These are phyloP conservation scores for Russula earlei DNA, from an alignment of 768 basidiomycete species.

Conservation along the genomic window DNA sequence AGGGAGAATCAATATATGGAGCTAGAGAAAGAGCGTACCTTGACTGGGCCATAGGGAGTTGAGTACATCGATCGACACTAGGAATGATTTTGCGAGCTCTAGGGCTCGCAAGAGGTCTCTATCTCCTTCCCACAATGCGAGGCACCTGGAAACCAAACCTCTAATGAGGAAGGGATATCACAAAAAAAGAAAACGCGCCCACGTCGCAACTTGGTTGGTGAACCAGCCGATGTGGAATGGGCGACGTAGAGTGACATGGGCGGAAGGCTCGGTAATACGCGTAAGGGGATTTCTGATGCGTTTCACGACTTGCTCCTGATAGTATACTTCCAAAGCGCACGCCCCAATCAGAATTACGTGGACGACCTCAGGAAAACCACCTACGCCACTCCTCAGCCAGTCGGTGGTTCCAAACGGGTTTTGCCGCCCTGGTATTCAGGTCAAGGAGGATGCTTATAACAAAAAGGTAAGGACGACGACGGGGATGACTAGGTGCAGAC, in stretches of 20 bases:
- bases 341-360: background rate
- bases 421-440: constrained; percentile 32
- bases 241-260: constrained; percentile 50
- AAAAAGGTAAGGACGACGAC: background rate
- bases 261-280: constrained; percentile 36
- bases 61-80: constrained; percentile 55
- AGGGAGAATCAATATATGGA: background rate
- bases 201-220: constrained; percentile 56
- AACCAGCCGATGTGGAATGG: constrained; percentile 29
- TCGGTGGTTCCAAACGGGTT: constrained; percentile 55
- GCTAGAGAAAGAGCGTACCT: background rate
- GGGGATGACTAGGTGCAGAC: background rate
- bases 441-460: constrained; percentile 40
- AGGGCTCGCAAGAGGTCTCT: constrained; percentile 46
- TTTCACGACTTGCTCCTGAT: constrained; percentile 58
- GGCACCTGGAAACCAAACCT: constrained; percentile 35
- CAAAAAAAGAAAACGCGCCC: constrained; percentile 20
- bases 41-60: constrained; percentile 59
- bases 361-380: constrained; percentile 26
- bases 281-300: constrained; percentile 47
- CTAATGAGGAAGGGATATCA: background rate
- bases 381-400: constrained; percentile 75
- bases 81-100: constrained; percentile 55
- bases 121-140: constrained; percentile 59
- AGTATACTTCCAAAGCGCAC: constrained; percentile 34